A percentile compares a stretch with the other conserved stretches of the same genome.
These are phyloP conservation scores for Populus hybrid DNA, from an alignment of 441 rosid genomes.

Conservation along the genomic window DNA sequence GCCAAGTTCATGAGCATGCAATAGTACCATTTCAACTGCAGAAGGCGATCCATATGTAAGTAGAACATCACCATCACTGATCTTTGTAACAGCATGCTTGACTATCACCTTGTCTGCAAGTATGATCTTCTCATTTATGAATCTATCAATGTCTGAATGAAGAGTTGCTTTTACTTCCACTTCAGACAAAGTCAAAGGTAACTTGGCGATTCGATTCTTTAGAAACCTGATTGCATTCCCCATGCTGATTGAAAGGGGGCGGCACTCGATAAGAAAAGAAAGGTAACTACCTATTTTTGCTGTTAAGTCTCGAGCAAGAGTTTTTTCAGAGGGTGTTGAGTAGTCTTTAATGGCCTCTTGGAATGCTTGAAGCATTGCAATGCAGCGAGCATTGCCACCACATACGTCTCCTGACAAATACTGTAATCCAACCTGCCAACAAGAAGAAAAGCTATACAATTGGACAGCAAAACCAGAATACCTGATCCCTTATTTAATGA, in stretches of 20 bases:
- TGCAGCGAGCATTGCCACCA: conserved; percentile 90
- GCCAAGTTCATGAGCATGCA: conserved; percentile 72
- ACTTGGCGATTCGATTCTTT: conserved; percentile 65
- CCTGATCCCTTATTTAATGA: background rate
- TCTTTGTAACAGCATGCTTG: conserved; percentile 77
- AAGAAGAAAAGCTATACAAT: conserved; percentile 7
- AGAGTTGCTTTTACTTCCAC: conserved; percentile 68
- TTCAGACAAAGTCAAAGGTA: conserved; percentile 58
- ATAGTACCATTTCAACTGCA: conserved; percentile 78
- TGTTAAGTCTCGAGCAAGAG: conserved; percentile 70
- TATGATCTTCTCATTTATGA: conserved; percentile 77
- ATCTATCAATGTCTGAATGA: conserved; percentile 59
- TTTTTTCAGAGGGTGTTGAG: conserved; percentile 72
- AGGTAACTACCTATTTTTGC: conserved; percentile 72
- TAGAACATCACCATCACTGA: conserved; percentile 87
- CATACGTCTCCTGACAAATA: conserved; percentile 70
- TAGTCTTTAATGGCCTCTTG: conserved; percentile 73
- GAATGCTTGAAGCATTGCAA: conserved; percentile 88
- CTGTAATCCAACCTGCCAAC: conserved; percentile 72
- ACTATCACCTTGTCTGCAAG: conserved; percentile 71
- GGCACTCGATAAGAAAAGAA: conserved; percentile 72
- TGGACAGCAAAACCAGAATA: background rate
- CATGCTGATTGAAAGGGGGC: conserved; percentile 89
- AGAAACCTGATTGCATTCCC: conserved; percentile 79
- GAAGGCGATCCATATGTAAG: conserved; percentile 74